Evolutionary conservation across 768 basidiomycete species (phyloP), one percentile per base, ranked within the genome.

Genomic region (Phaeotremella skinneri): DNA sequence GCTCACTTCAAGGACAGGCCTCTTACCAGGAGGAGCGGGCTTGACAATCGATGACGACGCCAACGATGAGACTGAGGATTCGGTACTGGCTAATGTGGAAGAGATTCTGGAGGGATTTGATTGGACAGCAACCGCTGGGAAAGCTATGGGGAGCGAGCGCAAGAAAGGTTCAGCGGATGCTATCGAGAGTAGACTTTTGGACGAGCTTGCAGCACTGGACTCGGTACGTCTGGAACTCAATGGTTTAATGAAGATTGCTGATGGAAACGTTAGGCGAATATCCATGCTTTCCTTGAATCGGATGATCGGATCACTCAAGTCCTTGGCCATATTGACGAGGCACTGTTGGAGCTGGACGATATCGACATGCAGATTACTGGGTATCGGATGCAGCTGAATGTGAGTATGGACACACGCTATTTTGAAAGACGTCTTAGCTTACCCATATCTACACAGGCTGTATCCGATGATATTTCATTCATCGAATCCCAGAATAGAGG

Each of bases 81-180:
- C 87, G 7, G 90, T 90, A 2, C 82, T 99, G 78, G 80, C 87
- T 4, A 96, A 85, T 76, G 91, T 99, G 1, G 96, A 99, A 73
- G 96, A 99, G 75, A 93, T 99, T 91, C 81, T 99, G 25, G 96
- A 99, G 69, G 93, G 96, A 0, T 96, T 96, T 69, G 96, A 98
- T 76, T 98, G 92, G 92, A 87, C 90, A 0, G 72, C 67, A 2
- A 45, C 43, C 6, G 23, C 43, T 9, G 57, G 57, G 3, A 61
- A 52, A 11, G 62, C 30, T 14, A 45, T 23, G 16, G 68, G 64
- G 7, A 55, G 58, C 0, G 43, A 84, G 82, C 14, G 80, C 85
- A 64, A 85, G 83, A 70, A 83, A 67, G 87, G 87, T 11, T 85
- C 89, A 6, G 90, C 90, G 37, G 94, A 97, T 72, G 82, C 93